A percentile compares a stretch with the other conserved stretches of the same genome.
Conservation (phyloP, 163 green algal species). For the Scenedesmus sp. region DNA sequence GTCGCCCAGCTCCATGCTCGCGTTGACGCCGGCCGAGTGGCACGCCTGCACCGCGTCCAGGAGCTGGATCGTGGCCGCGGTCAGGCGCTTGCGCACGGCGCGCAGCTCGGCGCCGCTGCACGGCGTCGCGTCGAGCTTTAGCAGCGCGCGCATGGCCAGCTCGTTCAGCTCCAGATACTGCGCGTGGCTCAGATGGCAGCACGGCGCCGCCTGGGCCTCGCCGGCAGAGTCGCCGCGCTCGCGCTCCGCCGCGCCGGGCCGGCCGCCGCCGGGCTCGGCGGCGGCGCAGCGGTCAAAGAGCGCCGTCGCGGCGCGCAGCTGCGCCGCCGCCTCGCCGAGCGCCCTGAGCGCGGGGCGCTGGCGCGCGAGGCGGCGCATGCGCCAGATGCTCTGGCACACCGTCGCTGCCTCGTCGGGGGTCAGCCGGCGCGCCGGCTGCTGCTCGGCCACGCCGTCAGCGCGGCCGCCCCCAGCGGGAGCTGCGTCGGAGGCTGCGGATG, state of each 20-base stretch:
- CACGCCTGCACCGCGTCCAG: conserved; percentile 38
- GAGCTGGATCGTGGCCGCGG: conserved; percentile 18
- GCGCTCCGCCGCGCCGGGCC: not conserved
- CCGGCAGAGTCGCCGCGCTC: too few relatives aligned
- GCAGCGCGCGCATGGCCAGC: conserved; percentile 50
- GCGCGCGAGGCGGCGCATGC: conserved; percentile 27
- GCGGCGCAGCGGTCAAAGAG: conserved; percentile 3
- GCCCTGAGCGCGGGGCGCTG: conserved; percentile 15
- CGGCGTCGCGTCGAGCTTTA: conserved; percentile 45
- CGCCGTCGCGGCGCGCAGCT: not conserved
- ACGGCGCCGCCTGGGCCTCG: too few relatives aligned
- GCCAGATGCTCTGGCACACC: conserved; percentile 26
- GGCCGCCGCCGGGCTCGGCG: not conserved
- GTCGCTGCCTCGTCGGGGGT: conserved; percentile 21
- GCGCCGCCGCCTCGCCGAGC: not conserved
- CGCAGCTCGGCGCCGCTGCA: conserved; percentile 41
- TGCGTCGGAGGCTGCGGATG: not conserved
- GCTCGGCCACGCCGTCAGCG: too few relatives aligned
- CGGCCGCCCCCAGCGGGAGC: too few relatives aligned
- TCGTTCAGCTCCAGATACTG: conserved; percentile 60
- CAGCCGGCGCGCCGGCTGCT: not conserved
- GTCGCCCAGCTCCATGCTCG: conserved; percentile 31
- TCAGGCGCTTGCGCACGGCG: conserved; percentile 37
- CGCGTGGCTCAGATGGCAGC: conserved; percentile 27
- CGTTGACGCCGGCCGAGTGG: conserved; percentile 24